Evolutionary conservation across 176 grass and related monocot species (phyloP).

Genomic region (Aechmea fasciata): DNA sequence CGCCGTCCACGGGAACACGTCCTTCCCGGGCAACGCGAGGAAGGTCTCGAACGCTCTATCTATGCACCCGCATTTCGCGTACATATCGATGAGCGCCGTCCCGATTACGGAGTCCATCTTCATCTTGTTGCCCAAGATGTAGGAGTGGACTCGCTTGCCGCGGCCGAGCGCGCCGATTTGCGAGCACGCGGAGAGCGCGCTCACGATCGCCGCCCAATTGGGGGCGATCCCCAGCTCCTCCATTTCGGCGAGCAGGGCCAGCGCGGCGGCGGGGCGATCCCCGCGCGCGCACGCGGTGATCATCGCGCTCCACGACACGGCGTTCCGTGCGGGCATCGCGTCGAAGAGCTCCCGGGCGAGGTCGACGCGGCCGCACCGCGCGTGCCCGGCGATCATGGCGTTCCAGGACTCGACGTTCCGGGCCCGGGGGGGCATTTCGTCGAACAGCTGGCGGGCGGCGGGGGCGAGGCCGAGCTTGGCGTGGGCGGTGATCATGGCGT

Average conservation of each 20-base stretch:
- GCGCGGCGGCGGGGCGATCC: background rate
- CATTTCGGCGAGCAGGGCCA: constrained; percentile 13
- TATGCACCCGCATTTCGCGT: constrained; percentile 16
- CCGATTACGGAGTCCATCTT: constrained; percentile 12
- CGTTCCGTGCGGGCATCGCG: constrained; percentile 14
- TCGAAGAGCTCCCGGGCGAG: constrained; percentile 7
- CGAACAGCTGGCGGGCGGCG: constrained; percentile 5
- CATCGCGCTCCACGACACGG: constrained; percentile 19
- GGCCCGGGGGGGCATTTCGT: constrained; percentile 1
- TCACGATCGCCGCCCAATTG: constrained; percentile 15
- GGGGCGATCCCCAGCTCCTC: background rate
- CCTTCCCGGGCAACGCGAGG: constrained; percentile 5
- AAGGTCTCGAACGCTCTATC: constrained; percentile 9
- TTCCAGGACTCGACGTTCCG: constrained; percentile 18
- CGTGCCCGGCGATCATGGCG: constrained; percentile 13
- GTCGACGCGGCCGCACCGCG: background rate
- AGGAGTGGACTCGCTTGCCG: constrained; percentile 8
- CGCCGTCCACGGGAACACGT: constrained; percentile 20
- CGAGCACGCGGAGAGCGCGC: constrained; percentile 16
- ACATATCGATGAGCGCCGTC: constrained; percentile 20
- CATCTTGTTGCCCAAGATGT: constrained; percentile 11
- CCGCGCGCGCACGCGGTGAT: constrained; percentile 13
- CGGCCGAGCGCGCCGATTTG: constrained; percentile 13
- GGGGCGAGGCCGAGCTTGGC: background rate
- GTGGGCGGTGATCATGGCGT: constrained; percentile 15